Evolutionary conservation across 768 basidiomycete species (phyloP).

Genomic region (Auricularia cornea): DNA sequence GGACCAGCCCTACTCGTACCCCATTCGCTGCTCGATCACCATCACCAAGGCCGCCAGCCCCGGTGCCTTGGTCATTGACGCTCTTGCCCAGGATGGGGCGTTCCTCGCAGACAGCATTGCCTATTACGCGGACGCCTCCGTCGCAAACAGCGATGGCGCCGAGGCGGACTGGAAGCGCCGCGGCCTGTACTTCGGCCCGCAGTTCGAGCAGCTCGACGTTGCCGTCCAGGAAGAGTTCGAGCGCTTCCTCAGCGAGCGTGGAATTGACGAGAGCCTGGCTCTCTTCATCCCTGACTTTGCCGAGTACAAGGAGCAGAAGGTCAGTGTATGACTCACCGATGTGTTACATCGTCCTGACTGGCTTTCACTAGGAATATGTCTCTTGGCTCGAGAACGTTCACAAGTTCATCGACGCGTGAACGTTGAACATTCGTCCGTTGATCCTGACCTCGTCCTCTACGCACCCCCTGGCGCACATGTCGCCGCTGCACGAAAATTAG

Average conservation of each 20-base stretch:
- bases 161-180: slow-evolving; percentile 93
- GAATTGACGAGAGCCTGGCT: slow-evolving; percentile 74
- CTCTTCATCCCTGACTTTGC: slow-evolving; percentile 84
- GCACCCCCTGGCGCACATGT: too few species aligned
- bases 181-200: slow-evolving; percentile 87
- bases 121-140: slow-evolving; percentile 63
- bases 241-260: slow-evolving; percentile 81
- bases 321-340: slow-evolving; percentile 25
- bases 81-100: slow-evolving; percentile 66
- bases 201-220: slow-evolving; percentile 87
- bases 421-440: too few species aligned
- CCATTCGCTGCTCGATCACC: slow-evolving; percentile 71
- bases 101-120: slow-evolving; percentile 88
- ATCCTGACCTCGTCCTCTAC: too few species aligned
- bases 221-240: slow-evolving; percentile 88
- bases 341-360: slow-evolving; percentile 8
- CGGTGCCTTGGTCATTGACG: slow-evolving; percentile 72
- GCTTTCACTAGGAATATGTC: slow-evolving; percentile 77
- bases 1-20: slow-evolving; percentile 38
- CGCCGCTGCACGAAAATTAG: not conserved
- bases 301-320: slow-evolving; percentile 89
- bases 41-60: slow-evolving; percentile 58
- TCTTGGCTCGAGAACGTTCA: slow-evolving; percentile 80
- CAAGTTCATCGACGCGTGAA: slow-evolving; percentile 57
- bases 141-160: slow-evolving; percentile 70